Conservation (phyloP, 768 basidiomycete species). For the Xerocomellus chrysenteron region DNA sequence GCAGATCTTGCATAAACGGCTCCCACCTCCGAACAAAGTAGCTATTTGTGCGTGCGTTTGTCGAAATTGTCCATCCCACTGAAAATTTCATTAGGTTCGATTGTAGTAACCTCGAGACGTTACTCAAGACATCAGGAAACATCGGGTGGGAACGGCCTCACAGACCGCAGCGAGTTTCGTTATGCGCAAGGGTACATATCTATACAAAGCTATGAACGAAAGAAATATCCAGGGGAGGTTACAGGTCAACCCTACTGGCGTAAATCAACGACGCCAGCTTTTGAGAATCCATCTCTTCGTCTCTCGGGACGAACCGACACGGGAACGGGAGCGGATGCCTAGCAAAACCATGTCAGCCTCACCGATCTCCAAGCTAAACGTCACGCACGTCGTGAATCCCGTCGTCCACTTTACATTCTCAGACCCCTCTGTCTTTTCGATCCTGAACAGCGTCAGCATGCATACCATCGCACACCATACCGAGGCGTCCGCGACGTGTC, state of each 20-base stretch:
- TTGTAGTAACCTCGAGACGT: constrained; percentile 12
- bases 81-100: constrained; percentile 8
- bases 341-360: not conserved
- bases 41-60: constrained; percentile 2
- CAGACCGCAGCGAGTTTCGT: too few species aligned
- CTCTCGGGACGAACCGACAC: constrained; percentile 10
- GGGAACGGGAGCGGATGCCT: constrained; percentile 7
- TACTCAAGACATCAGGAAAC: not conserved
- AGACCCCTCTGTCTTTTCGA: constrained; percentile 12
- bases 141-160: too few species aligned
- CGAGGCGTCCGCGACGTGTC: constrained; percentile 21
- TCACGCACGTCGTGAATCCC: constrained; percentile 12
- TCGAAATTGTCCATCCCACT: not conserved
- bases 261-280: constrained; percentile 9
- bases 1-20: too few species aligned
- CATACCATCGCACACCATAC: constrained; percentile 23
- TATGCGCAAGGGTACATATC: too few species aligned
- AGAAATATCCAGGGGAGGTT: too few species aligned
- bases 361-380: too few species aligned
- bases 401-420: constrained; percentile 17
- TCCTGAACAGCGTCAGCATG: constrained; percentile 11
- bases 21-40: too few species aligned
- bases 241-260: too few species aligned
- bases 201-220: too few species aligned
- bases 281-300: constrained; percentile 11